phyloP scores from a whole-genome alignment of 2,329 filamentous ascomycete genomes.

The Phialocephala subalpina region DNA sequence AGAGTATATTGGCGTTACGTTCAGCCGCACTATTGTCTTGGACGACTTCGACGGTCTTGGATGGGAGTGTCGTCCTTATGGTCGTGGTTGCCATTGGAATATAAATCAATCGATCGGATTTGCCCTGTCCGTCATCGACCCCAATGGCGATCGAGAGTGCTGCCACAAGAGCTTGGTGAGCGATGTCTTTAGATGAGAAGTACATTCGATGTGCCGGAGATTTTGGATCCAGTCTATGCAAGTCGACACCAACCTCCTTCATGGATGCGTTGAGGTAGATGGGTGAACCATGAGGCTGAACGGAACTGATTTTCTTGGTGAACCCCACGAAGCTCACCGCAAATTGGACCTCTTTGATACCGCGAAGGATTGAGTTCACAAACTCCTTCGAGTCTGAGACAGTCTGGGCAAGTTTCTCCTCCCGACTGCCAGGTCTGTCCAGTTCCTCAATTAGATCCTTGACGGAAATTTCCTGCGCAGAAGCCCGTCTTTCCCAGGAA shows the following conservation, averaged over 20 bases:
- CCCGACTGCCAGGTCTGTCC: slow-evolving; percentile 65
- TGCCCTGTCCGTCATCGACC: slow-evolving; percentile 87
- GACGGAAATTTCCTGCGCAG: slow-evolving; percentile 69
- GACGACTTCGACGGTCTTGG: slow-evolving; percentile 87
- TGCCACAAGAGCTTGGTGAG: slow-evolving; percentile 91
- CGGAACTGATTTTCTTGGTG: slow-evolving; percentile 77
- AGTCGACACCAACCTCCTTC: slow-evolving; percentile 94
- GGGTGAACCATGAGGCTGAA: slow-evolving; percentile 72
- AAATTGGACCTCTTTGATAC: slow-evolving; percentile 96
- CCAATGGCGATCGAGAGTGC: slow-evolving; percentile 93
- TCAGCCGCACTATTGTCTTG: slow-evolving; percentile 78
- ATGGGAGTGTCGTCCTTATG: slow-evolving; percentile 90
- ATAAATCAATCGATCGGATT: slow-evolving; percentile 87
- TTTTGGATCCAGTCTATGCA: slow-evolving; percentile 89
- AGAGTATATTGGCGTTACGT: slow-evolving; percentile 85
- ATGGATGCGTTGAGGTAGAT: slow-evolving; percentile 88
- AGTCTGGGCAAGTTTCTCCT: slow-evolving; percentile 76
- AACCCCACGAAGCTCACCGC: slow-evolving; percentile 90
- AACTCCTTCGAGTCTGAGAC: slow-evolving; percentile 95
- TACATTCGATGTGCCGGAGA: slow-evolving; percentile 98
- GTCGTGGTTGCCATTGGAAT: slow-evolving; percentile 98
- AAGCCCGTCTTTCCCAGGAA: slow-evolving; percentile 45
- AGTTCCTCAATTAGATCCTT: slow-evolving; percentile 79
- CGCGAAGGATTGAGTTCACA: slow-evolving; percentile 85
- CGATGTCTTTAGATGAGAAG: slow-evolving; percentile 90